phyloP scores from a whole-genome alignment of 1,139 yeast species.

The Suhomyces yuchorum region DNA sequence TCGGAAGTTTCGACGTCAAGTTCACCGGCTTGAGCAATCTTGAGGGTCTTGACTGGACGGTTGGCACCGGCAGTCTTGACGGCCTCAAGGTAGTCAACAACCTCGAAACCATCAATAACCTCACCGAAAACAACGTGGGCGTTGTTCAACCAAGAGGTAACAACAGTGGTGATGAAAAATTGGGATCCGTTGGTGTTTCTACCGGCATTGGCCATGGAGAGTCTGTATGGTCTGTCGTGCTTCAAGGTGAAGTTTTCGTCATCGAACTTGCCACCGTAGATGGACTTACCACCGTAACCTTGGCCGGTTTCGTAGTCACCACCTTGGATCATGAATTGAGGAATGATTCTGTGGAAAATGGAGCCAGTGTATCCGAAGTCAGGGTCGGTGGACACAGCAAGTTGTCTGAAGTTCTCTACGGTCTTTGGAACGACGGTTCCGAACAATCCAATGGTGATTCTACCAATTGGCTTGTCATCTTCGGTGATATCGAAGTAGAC shows the following conservation, averaged over 20 bases:
- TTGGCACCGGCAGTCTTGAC: constrained; percentile 53
- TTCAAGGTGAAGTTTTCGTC: constrained; percentile 60
- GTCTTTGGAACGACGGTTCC: constrained; percentile 68
- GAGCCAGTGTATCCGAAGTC: constrained; percentile 52
- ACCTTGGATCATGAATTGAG: constrained; percentile 62
- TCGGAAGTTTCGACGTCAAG: constrained; percentile 27
- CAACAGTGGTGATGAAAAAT: constrained; percentile 64
- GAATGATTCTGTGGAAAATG: constrained; percentile 59
- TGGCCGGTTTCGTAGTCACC: constrained; percentile 63
- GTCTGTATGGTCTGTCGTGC: constrained; percentile 60
- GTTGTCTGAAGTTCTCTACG: constrained; percentile 57
- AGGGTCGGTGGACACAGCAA: constrained; percentile 63
- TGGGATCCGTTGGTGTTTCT: constrained; percentile 65
- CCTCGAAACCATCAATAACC: constrained; percentile 67
- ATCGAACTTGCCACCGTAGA: constrained; percentile 56
- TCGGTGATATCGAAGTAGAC: constrained; percentile 87
- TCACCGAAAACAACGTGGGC: constrained; percentile 83
- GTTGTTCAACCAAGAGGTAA: constrained; percentile 66
- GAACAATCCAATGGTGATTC: constrained; percentile 67
- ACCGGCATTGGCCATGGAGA: constrained; percentile 69
- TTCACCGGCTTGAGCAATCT: constrained; percentile 52
- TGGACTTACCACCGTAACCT: constrained; percentile 63
- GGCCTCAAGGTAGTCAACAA: constrained; percentile 56
- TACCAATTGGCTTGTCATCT: constrained; percentile 73
- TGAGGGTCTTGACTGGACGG: constrained; percentile 55